Evolutionary conservation across 345 rosid species (phyloP).

Genomic region (Camelina laxa): DNA sequence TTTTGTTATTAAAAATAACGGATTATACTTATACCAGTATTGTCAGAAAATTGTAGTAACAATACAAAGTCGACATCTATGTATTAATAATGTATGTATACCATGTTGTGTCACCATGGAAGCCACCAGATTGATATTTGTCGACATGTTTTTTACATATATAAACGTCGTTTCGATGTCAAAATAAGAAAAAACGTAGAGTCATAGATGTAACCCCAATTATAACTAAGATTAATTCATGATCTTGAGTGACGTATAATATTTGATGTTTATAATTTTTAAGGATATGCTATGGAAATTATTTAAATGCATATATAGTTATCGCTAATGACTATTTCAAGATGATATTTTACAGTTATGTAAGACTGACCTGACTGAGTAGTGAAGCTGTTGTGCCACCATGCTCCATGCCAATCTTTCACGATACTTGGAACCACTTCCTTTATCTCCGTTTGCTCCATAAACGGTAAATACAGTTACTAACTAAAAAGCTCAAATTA

Average conservation of each 20-base stretch:
- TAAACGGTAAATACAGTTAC: too few species aligned
- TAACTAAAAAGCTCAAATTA: too few species aligned
- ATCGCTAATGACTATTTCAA: constrained; percentile 21
- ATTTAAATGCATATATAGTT: neutral
- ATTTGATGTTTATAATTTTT: neutral
- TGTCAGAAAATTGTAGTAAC: neutral
- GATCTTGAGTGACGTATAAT: neutral
- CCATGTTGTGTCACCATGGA: neutral
- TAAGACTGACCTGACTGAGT: too few species aligned
- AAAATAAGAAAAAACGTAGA: too few species aligned
- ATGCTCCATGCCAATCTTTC: too few species aligned
- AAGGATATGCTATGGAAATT: neutral
- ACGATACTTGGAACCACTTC: too few species aligned
- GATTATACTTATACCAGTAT: neutral
- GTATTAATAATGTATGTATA: too few species aligned
- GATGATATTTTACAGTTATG: neutral
- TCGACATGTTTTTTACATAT: neutral
- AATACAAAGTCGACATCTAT: neutral
- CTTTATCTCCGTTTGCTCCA: too few species aligned
- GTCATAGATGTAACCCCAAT: neutral
- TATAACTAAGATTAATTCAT: neutral
- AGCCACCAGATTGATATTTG: neutral
- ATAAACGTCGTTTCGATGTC: constrained; percentile 1
- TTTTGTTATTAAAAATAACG: too few species aligned
- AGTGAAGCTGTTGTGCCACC: too few species aligned